Base-by-base conservation (phyloP, 228 moss, liverwort and hornwort genomes). In the Sphagnum fallax region DNA sequence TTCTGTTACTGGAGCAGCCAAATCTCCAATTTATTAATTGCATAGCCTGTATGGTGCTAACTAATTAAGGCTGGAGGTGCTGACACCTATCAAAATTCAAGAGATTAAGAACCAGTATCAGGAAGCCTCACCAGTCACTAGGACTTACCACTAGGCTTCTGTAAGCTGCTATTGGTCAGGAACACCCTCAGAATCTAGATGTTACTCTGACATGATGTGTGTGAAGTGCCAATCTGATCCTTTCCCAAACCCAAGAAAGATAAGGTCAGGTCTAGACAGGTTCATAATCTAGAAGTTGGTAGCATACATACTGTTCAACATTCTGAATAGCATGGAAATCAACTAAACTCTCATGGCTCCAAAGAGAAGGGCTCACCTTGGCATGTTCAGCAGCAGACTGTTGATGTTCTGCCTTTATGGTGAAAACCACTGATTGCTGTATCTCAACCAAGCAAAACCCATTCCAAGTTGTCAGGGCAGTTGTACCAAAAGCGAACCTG, bases 31-130 rank as follows among this genome's bases (percentile, higher is more conserved):
- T 18, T 18, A 64, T 88, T 84, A 65, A 88, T 16, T 66, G 88
- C 88, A 72, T 88, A 88, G 72, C 88, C 88, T 62, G 88, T 85
- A 52, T 88, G 88, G 57, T 88, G 88, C 78, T 88, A 84, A 63
- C 88, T 88, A 69, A 18, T 18, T 18, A 82, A 82, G 47, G 84
- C 82, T 63, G 85, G 80, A 16, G 82, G 88, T 62, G 84, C 88
- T 68, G 82, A 82, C 3, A 75, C 11, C 83, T 87, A 50, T 69
- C 71, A 64, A 59, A 10, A 59, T 59, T 18, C 18, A 59, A 9
- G 10, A 9, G 10, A 14, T 59, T 9, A 14, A 14, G 58, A 10
- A 59, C 58, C n/a, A 10, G n/a, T 59, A 9, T 59, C 58, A 59
- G n/a, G 58, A 14, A 9, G 10, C 11, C 58, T 10, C n/a, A 9